These are phyloP conservation scores for Paraconiothyrium sp. DNA, from an alignment of 2,329 filamentous ascomycete species.

Conservation along the genomic window DNA sequence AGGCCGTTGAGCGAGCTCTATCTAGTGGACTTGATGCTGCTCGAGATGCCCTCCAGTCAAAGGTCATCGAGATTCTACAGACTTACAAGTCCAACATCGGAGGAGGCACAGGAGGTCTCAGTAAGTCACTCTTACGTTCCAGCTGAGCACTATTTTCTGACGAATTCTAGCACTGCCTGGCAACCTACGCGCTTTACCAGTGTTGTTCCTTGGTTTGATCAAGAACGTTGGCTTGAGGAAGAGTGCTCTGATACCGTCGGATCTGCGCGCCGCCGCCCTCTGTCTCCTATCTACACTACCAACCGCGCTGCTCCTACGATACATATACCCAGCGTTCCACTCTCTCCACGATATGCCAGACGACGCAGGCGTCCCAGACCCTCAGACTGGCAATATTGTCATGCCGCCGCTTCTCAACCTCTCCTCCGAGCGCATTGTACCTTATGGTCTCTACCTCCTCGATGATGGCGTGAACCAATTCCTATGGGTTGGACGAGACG, in stretches of 20 bases:
- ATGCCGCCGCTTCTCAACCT: slow-evolving; percentile 87
- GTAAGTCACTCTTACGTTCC: slow-evolving; percentile 6
- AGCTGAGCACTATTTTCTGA: background rate
- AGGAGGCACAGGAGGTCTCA: slow-evolving; percentile 83
- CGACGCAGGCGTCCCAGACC: slow-evolving; percentile 84
- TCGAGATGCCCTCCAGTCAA: slow-evolving; percentile 87
- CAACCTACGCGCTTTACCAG: slow-evolving; percentile 86
- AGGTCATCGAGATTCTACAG: slow-evolving; percentile 89
- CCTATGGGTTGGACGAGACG: slow-evolving; percentile 93
- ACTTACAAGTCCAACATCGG: slow-evolving; percentile 98
- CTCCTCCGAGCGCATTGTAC: slow-evolving; percentile 84
- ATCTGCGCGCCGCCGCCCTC: slow-evolving; percentile 90
- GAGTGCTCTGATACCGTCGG: slow-evolving; percentile 56
- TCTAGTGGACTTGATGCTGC: slow-evolving; percentile 89
- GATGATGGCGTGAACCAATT: slow-evolving; percentile 98
- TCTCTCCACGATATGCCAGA: slow-evolving; percentile 83
- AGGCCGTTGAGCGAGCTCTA: slow-evolving; percentile 90
- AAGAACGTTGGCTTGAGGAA: slow-evolving; percentile 76
- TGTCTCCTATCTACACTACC: slow-evolving; percentile 94
- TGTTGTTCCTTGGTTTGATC: slow-evolving; percentile 91
- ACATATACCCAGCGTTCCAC: slow-evolving; percentile 68
- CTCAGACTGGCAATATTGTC: slow-evolving; percentile 85
- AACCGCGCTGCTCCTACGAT: slow-evolving; percentile 88
- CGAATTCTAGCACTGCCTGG: slow-evolving; percentile 71
- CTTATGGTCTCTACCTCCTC: slow-evolving; percentile 93